phyloP scores from a whole-genome alignment of 257 asterid genomes.

The Echites panduratus region DNA sequence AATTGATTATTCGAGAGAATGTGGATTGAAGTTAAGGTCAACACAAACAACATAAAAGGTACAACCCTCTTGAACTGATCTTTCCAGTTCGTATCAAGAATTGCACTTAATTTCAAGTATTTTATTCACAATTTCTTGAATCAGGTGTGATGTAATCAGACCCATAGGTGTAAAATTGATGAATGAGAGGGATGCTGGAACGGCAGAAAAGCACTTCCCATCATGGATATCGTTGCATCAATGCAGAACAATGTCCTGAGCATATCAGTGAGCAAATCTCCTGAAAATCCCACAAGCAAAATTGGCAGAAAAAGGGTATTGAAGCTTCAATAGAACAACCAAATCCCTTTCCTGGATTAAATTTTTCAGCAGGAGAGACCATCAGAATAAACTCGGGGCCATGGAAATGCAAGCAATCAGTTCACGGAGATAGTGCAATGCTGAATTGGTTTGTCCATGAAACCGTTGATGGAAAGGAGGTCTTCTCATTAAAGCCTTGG shows the following conservation, averaged over 20 bases:
- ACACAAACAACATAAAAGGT: slow-evolving; percentile 80
- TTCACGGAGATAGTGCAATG: slow-evolving; percentile 43
- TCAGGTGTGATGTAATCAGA: slow-evolving; percentile 65
- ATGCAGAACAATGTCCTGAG: slow-evolving; percentile 51
- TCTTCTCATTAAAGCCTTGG: slow-evolving; percentile 72
- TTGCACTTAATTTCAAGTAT: not conserved
- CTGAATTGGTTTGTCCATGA: slow-evolving; percentile 82
- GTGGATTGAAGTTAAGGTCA: slow-evolving; percentile 61
- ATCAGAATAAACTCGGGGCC: slow-evolving; percentile 52
- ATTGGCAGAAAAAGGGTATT: slow-evolving; percentile 55
- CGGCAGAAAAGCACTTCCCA: slow-evolving; percentile 52
- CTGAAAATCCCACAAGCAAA: slow-evolving; percentile 54
- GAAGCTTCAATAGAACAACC: slow-evolving; percentile 67
- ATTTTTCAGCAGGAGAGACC: slow-evolving; percentile 55
- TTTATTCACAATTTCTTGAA: not conserved
- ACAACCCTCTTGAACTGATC: not conserved
- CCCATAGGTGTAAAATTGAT: slow-evolving; percentile 48
- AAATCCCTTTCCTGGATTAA: slow-evolving; percentile 44
- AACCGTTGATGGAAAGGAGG: slow-evolving; percentile 69
- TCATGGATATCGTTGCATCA: slow-evolving; percentile 54
- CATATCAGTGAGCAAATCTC: slow-evolving; percentile 65
- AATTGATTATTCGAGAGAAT: slow-evolving; percentile 40
- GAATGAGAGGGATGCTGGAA: slow-evolving; percentile 48
- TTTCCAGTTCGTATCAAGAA: not conserved
- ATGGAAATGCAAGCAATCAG: slow-evolving; percentile 87